Evolutionary conservation across 257 asterid genomes (phyloP).

Genomic region (Ballota nigra): DNA sequence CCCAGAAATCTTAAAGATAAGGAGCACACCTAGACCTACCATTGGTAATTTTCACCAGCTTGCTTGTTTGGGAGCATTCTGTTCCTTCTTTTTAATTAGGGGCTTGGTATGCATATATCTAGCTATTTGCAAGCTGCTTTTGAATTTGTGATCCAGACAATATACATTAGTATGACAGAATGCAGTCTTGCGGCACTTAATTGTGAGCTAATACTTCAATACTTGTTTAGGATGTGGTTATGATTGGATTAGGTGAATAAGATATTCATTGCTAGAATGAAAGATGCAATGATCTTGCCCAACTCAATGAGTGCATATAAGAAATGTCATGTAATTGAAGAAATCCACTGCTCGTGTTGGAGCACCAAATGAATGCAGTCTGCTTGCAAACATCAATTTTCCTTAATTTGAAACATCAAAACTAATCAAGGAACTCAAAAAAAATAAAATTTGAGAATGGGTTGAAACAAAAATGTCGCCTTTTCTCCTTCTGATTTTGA

Average conservation of each 20-base stretch:
- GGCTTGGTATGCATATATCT: background rate
- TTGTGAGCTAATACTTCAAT: background rate
- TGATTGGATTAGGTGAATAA: background rate
- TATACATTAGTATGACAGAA: background rate
- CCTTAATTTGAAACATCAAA: background rate
- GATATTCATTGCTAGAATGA: background rate
- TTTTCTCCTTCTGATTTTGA: background rate
- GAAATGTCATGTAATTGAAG: background rate
- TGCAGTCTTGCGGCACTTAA: background rate
- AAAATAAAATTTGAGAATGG: background rate
- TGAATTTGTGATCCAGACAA: slow-evolving; percentile 5
- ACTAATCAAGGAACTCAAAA: background rate
- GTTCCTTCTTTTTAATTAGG: background rate
- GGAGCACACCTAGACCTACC: slow-evolving; percentile 86
- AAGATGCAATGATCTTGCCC: background rate
- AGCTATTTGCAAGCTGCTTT: background rate
- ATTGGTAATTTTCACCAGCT: slow-evolving; percentile 41
- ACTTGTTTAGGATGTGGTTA: background rate
- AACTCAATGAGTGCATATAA: background rate
- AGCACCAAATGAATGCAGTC: background rate
- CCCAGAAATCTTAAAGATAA: slow-evolving; percentile 81
- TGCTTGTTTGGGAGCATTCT: background rate
- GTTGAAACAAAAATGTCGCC: background rate
- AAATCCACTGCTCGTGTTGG: background rate
- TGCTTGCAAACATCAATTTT: background rate